Base-by-base conservation (phyloP, 192 early-diverging fungal genomes). In the Ambispora gerdemannii region DNA sequence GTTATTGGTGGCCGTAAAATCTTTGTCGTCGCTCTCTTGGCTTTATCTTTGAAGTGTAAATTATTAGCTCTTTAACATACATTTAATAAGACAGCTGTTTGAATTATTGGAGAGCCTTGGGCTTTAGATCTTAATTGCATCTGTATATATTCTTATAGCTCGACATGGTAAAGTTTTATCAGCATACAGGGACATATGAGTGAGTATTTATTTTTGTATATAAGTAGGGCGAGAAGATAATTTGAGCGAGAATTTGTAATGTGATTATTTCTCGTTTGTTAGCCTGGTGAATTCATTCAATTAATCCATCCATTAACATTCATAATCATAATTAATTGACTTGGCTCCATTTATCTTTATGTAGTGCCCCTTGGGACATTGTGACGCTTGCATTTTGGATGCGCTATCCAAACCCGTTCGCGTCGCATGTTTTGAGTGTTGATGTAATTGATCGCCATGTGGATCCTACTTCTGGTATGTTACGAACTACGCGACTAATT, bases 341-440 rank as follows among this genome's bases (percentile, higher is more conserved):
- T 38, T 22, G 30, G 22, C 8, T 32, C 2, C 59, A 10, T 33
- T 11, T 33, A 34, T 36, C 71, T 35, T 51, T 25, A 64, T 64
- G 13, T 51, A 70, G 68, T 24, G 53, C 89, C 70, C 84, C 88
- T 43, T 95, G 92, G 93, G 81, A 84, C 35, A 89, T 84, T 63
- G 92, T 98, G 59, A 92, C 95, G 10, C 86, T 84, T 63, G 95
- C 95, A 22, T 92, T 97, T 66, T 95, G 90, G 86, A 78, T 91
- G 73, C 90, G 96, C 50, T 99, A 99, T 81, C 97, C 97, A 52
- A 99, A 99, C 77, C 97, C 97, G 27, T 96, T 93, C 78, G 92
- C 97, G 3, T 84, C 88, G 7, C 97, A 99, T 80, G 97, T 99
- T 19, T 78, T 97, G 51, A 80, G 93, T 3, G 84, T 89, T 22